Conservation (phyloP, 1,139 yeast species). For the Hyphopichia khmerensis region DNA sequence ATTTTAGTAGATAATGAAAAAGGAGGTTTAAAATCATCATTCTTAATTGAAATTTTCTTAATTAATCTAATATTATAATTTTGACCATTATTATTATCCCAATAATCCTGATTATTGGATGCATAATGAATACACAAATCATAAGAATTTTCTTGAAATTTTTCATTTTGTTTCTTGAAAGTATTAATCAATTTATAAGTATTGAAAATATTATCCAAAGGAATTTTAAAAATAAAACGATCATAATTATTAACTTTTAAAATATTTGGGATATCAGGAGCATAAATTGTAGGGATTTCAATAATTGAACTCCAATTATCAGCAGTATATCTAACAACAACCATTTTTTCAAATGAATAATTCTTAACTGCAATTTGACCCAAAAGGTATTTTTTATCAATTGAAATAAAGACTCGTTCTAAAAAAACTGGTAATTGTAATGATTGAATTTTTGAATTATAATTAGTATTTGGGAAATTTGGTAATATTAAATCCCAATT, state of each 20-base stretch:
- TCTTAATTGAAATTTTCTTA: constrained; percentile 13
- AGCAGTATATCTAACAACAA: constrained; percentile 62
- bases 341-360: constrained; percentile 60
- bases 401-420: constrained; percentile 61
- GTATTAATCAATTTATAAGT: constrained; percentile 14
- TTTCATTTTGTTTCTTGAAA: neutral
- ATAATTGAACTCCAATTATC: constrained; percentile 74
- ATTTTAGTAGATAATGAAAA: constrained; percentile 7
- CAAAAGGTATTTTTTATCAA: constrained; percentile 54
- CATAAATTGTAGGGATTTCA: constrained; percentile 65
- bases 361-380: constrained; percentile 79
- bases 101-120: constrained; percentile 51
- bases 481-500: constrained; percentile 52
- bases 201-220: constrained; percentile 40
- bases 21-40: neutral
- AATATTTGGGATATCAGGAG: constrained; percentile 57
- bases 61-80: constrained; percentile 60
- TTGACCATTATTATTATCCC: constrained; percentile 70
- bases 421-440: constrained; percentile 52
- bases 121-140: constrained; percentile 61
- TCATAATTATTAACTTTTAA: constrained; percentile 53
- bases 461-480: constrained; percentile 46
- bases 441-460: constrained; percentile 33
- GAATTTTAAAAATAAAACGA: constrained; percentile 56
- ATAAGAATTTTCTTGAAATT: constrained; percentile 22